Evolutionary conservation across 163 green algal species (phyloP), one percentile per base, ranked within the genome.

Genomic region (Volvox carteri): DNA sequence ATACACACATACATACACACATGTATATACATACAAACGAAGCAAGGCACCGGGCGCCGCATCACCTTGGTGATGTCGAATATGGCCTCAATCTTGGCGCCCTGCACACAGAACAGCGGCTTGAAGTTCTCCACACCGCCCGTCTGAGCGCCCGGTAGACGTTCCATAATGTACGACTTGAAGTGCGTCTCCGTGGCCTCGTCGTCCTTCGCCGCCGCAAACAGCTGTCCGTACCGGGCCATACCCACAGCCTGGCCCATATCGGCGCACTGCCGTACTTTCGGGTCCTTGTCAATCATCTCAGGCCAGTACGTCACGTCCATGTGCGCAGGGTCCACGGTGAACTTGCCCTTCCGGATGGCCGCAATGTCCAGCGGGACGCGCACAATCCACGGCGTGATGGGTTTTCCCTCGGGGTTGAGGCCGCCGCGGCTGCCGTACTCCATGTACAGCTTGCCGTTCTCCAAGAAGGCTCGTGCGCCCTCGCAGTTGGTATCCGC

Each of bases 51-150:
- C 12, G 14, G 16, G 14, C 50, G 7, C 11, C 41, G 19, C 74
- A 19, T n/a, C 46, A 84, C 76, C 76, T 74, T 70, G 18, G 81
- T 87, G 65, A 87, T 58, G 81, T 87, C 81, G 6, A 46, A 72
- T 1, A 87, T 58, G 33, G 44, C 81, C 65, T 79, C 81, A 8
- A 87, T 72, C 65, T 79, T 80, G 8, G 42, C 46, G 11, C 81
- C 81, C 37, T 50, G 50, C 81, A 87, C 4, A 2, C 46, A 33
- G 81, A 35, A 87, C 23, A 87, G 81, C 48, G 81, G 81, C 81
- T 87, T 87, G 81, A 72, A 41, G 81, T 87, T 87, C 81, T 87
- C 81, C 46, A 80, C 48, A 33, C 81, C 81, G 35, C 81, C 81
- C 21, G 81, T 35, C 81, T 87, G 81, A 37, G 81, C 81, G 21